Percentiles rank a stretch among this genome's conserved stretches.
Evolutionary conservation across 768 basidiomycete genomes (phyloP).

Genomic region (Serendipita sp.): DNA sequence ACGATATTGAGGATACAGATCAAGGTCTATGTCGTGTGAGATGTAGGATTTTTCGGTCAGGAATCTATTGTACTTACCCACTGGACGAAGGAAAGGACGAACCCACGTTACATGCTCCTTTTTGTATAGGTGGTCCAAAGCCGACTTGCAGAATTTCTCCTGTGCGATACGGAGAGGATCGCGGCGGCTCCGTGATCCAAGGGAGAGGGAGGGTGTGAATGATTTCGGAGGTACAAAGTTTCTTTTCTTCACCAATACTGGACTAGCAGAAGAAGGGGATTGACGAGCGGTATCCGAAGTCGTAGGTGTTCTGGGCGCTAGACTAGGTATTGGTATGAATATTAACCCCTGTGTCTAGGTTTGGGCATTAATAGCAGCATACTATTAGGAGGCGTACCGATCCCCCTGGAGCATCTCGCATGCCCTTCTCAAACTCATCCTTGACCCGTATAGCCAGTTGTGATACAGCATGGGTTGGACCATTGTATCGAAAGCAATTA

Average conservation of each 20-base stretch:
- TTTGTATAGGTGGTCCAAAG: slow-evolving; percentile 57
- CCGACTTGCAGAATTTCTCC: slow-evolving; percentile 59
- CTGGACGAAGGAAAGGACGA: slow-evolving; percentile 81
- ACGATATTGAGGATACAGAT: slow-evolving; percentile 59
- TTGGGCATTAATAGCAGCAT: background rate
- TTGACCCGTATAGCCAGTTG: slow-evolving; percentile 66
- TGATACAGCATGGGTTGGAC: slow-evolving; percentile 66
- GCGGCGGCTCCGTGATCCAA: slow-evolving; percentile 52
- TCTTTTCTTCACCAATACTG: background rate
- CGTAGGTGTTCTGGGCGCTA: slow-evolving; percentile 24
- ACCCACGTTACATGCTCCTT: slow-evolving; percentile 62
- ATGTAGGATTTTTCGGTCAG: slow-evolving; percentile 19
- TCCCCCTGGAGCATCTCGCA: slow-evolving; percentile 60
- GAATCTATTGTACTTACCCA: slow-evolving; percentile 19
- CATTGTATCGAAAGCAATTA: slow-evolving; percentile 89
- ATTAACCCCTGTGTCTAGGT: background rate
- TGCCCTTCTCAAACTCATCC: slow-evolving; percentile 71
- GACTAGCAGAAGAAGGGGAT: slow-evolving; percentile 51
- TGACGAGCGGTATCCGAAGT: slow-evolving; percentile 17
- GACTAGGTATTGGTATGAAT: slow-evolving; percentile 18
- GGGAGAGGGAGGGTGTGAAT: slow-evolving; percentile 41
- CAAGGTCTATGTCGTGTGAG: background rate
- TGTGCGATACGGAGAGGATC: slow-evolving; percentile 28
- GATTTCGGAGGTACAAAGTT: slow-evolving; percentile 55
- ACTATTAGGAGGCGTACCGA: slow-evolving; percentile 37